These are phyloP conservation scores for Citrus trifoliata DNA, from an alignment of 345 rosid genomes.

Conservation along the genomic window DNA sequence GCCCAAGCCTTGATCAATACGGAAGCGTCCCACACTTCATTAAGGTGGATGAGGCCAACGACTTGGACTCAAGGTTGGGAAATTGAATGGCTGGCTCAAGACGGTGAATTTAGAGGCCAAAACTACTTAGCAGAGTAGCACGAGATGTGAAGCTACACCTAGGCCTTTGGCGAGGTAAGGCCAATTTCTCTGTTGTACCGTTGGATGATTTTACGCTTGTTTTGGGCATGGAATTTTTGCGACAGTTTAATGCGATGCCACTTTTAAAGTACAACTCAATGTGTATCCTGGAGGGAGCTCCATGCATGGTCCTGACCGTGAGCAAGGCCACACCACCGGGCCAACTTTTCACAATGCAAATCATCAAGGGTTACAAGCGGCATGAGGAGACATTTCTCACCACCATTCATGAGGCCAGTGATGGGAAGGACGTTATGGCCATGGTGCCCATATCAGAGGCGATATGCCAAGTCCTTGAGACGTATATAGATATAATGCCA, in stretches of 20 bases:
- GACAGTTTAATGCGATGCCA: background rate
- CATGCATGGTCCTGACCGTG: too few relatives aligned
- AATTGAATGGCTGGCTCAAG: background rate
- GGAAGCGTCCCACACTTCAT: too few relatives aligned
- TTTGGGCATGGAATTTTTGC: background rate
- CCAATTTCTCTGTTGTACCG: too few relatives aligned
- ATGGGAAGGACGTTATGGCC: accelerated
- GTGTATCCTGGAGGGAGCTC: too few relatives aligned
- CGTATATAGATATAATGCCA: background rate
- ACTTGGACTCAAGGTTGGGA: too few relatives aligned
- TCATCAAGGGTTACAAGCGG: background rate
- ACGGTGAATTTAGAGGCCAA: background rate
- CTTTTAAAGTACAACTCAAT: background rate
- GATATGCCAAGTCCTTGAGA: background rate
- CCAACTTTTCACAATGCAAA: background rate
- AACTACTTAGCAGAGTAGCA: background rate
- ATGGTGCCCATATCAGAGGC: too few relatives aligned
- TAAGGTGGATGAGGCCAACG: too few relatives aligned
- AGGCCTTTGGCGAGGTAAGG: background rate
- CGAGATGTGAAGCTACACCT: too few relatives aligned
- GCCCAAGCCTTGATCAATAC: too few relatives aligned
- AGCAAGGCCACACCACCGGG: too few relatives aligned
- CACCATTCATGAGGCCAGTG: background rate
- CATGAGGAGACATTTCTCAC: background rate
- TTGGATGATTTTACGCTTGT: background rate